Percentiles rank a stretch among this genome's conserved stretches.
Evolutionary conservation across 495 filamentous ascomycete species (phyloP).

Genomic region (Apiosordaria backusii): DNA sequence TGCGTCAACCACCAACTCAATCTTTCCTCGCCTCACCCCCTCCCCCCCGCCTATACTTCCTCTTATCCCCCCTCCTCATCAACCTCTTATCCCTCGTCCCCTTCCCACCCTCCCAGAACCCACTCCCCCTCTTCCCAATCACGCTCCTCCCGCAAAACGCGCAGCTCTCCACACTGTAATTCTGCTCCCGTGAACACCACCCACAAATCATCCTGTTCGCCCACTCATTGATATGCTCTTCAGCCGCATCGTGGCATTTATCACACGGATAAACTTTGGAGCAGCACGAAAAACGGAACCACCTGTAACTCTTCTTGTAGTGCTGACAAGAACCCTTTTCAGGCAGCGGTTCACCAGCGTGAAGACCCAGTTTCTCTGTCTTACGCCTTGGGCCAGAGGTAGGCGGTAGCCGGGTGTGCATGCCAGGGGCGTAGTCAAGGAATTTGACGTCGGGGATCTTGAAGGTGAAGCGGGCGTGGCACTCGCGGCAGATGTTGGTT

Average conservation of each 20-base stretch:
- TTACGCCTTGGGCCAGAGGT: constrained; percentile 49
- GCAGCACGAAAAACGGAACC: constrained; percentile 72
- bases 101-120: constrained; percentile 92
- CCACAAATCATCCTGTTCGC: constrained; percentile 89
- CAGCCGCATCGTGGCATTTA: constrained; percentile 72
- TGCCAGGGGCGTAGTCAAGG: constrained; percentile 60
- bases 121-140: constrained; percentile 60
- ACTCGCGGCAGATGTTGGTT: constrained; percentile 75
- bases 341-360: constrained; percentile 75
- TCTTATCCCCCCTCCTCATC: constrained; percentile 73
- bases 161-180: constrained; percentile 76
- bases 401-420: constrained; percentile 36
- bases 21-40: constrained; percentile 26
- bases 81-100: constrained; percentile 66
- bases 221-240: constrained; percentile 75
- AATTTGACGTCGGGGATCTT: constrained; percentile 79
- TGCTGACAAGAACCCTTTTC: constrained; percentile 71
- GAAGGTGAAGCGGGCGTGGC: constrained; percentile 81
- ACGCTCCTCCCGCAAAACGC: constrained; percentile 70
- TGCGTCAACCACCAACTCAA: not conserved
- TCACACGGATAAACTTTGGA: constrained; percentile 70
- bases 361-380: constrained; percentile 74
- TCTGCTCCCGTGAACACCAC: constrained; percentile 78
- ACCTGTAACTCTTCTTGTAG: constrained; percentile 75
- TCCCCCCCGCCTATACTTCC: constrained; percentile 62